These are phyloP conservation scores for Cryphonectria japonica DNA, from an alignment of 2,329 filamentous ascomycete species.

Conservation along the genomic window DNA sequence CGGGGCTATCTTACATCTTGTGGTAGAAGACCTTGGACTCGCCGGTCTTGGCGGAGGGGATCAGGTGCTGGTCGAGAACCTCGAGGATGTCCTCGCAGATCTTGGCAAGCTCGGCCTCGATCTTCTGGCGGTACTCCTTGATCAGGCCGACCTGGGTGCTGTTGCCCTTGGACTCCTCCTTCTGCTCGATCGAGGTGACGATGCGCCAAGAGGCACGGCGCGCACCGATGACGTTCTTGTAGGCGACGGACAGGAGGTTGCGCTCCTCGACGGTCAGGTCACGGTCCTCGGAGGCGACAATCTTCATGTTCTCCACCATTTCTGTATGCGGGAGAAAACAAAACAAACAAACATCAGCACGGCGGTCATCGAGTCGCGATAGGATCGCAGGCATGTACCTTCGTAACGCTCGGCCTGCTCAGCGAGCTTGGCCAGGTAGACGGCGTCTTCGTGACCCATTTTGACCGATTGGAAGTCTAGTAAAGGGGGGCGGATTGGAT, in stretches of 20 bases:
- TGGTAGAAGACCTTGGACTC: slow-evolving; percentile 99
- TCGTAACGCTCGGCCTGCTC: slow-evolving; percentile 99
- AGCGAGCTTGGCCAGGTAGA: slow-evolving; percentile 99
- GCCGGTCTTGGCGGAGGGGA: slow-evolving; percentile 89
- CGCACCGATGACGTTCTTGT: slow-evolving; percentile 98
- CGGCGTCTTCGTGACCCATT: slow-evolving; percentile 99
- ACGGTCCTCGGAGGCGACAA: slow-evolving; percentile 84
- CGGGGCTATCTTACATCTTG: slow-evolving; percentile 75
- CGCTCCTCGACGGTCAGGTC: slow-evolving; percentile 92
- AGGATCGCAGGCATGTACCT: slow-evolving; percentile 62
- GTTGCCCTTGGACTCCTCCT: slow-evolving; percentile 99
- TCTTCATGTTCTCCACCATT: slow-evolving; percentile 99
- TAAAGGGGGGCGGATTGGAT: slow-evolving; percentile 28
- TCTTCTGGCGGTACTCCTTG: slow-evolving; percentile 99
- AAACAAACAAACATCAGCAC: slow-evolving; percentile 14
- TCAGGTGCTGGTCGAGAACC: slow-evolving; percentile 91
- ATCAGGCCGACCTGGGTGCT: slow-evolving; percentile 86
- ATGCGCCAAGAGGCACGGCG: slow-evolving; percentile 98
- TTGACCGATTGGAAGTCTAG: slow-evolving; percentile 53
- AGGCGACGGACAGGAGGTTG: slow-evolving; percentile 95
- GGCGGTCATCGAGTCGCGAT: slow-evolving; percentile 29
- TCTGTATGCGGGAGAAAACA: slow-evolving; percentile 58
- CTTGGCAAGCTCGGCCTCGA: slow-evolving; percentile 93
- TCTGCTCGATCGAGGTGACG: slow-evolving; percentile 97
- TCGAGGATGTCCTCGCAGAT: slow-evolving; percentile 98